Base-by-base conservation (phyloP, 1,139 yeast genomes). In the Candida sp. region DNA sequence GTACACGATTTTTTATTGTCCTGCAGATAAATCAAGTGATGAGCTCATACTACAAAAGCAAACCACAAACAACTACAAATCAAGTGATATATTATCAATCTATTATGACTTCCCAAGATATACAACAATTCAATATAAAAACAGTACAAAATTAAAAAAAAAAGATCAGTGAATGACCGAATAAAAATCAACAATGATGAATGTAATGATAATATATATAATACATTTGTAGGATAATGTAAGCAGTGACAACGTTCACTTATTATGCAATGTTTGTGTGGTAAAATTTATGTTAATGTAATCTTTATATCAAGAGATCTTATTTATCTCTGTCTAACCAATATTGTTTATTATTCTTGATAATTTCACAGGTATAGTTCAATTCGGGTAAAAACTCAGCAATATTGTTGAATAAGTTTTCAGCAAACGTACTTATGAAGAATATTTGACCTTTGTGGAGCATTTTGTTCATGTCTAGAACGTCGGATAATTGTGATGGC, bases 341-440 rank as follows among this genome's bases (percentile, higher is more conserved):
- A 51, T 63, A 72, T 41, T 55, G 57, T 52, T 70, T 73, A 55
- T 79, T 79, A 43, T 64, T 68, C 43, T 62, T 59, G 23, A 79
- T 69, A 37, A 76, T 73, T 22, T 72, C 74, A 41, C 74, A 61
- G 35, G 87, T 69, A 55, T 76, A 85, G 42, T 63, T 60, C 49
- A 85, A 65, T 45, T 77, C 79, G 1, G 87, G 85, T 42, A 84
- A 70, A 27, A 76, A 70, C 35, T 73, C 73, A 22, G 79, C 75
- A 30, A 89, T 78, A 52, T 81, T 83, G 43, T 68, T 66, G 64
- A 90, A 91, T 58, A 89, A 78, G 42, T 82, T 84, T 51, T 75
- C 81, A 7, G 96, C 97, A 73, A 87, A 90, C 21, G 88, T 80
- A 55, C 79, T 75, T 46, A 90, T 89, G 70, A 91, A 91, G 58